Percentiles rank a stretch among this genome's conserved stretches.
These are phyloP conservation scores for Wickerhamomyces subpelliculosus DNA, from an alignment of 805 yeast species.

Conservation along the genomic window DNA sequence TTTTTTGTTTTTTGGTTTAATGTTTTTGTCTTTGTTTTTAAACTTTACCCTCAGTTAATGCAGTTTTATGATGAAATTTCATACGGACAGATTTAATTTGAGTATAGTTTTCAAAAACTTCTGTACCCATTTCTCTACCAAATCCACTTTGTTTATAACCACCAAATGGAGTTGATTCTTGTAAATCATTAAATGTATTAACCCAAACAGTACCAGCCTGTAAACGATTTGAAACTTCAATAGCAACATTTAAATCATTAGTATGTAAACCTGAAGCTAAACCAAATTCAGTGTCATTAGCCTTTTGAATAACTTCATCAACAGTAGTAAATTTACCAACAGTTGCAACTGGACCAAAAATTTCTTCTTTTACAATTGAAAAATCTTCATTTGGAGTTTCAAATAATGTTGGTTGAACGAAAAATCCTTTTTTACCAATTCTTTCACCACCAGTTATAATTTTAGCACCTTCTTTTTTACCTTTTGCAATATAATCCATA, in stretches of 20 bases:
- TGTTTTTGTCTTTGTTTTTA: neutral
- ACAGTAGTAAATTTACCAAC: constrained; percentile 29
- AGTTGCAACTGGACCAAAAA: constrained; percentile 38
- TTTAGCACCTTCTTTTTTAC: constrained; percentile 39
- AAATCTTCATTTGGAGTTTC: constrained; percentile 30
- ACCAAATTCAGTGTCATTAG: constrained; percentile 34
- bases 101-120: constrained; percentile 62
- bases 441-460: constrained; percentile 26
- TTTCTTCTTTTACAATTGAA: constrained; percentile 33
- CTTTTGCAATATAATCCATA: constrained; percentile 35
- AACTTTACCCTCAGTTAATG: neutral
- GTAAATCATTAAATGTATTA: constrained; percentile 61
- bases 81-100: constrained; percentile 73
- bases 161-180: constrained; percentile 66
- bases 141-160: constrained; percentile 76
- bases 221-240: constrained; percentile 51
- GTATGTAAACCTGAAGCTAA: constrained; percentile 55
- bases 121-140: constrained; percentile 76
- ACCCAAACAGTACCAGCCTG: constrained; percentile 67
- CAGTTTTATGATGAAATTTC: constrained; percentile 4
- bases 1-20: too few species aligned
- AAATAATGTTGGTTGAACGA: constrained; percentile 36
- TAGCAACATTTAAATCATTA: constrained; percentile 55
- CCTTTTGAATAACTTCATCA: constrained; percentile 32
- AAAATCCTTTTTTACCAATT: constrained; percentile 21